A percentile compares a stretch with the other conserved stretches of the same genome.
phyloP scores from a whole-genome alignment of 371 early-diverging fungal species.

The Smittium culicis region DNA sequence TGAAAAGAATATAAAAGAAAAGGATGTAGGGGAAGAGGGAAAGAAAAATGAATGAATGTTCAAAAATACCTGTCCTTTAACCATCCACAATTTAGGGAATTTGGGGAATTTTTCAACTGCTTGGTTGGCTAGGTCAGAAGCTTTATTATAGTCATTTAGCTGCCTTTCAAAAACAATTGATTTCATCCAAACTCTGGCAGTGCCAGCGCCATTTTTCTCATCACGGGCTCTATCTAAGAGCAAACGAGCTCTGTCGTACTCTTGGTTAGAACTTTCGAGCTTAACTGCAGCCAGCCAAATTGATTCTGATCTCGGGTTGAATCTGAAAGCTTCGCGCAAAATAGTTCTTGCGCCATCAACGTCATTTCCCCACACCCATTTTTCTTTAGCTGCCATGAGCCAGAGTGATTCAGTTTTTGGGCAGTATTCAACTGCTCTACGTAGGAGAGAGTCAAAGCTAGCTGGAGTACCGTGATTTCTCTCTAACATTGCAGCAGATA shows the following conservation, averaged over 20 bases:
- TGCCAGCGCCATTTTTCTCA: slow-evolving; percentile 28
- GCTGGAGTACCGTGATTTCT: slow-evolving; percentile 67
- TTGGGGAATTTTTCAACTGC: slow-evolving; percentile 55
- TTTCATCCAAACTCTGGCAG: slow-evolving; percentile 84
- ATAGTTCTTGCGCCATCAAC: slow-evolving; percentile 74
- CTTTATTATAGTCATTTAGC: slow-evolving; percentile 45
- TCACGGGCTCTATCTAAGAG: slow-evolving; percentile 64
- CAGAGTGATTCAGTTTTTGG: slow-evolving; percentile 88
- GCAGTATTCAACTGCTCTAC: slow-evolving; percentile 73
- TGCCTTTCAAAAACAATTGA: slow-evolving; percentile 75
- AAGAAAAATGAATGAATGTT: too few species aligned
- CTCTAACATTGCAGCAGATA: slow-evolving; percentile 75
- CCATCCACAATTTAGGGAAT: slow-evolving; percentile 86
- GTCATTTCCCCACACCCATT: slow-evolving; percentile 67
- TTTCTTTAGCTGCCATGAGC: slow-evolving; percentile 93
- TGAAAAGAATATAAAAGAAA: too few species aligned
- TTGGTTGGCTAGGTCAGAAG: slow-evolving; percentile 51
- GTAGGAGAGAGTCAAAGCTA: slow-evolving; percentile 61
- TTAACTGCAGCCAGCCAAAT: slow-evolving; percentile 93
- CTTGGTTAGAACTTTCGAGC: slow-evolving; percentile 76
- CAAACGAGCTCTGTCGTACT: slow-evolving; percentile 62
- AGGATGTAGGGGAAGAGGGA: too few species aligned
- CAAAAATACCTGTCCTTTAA: slow-evolving; percentile 74
- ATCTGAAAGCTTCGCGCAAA: slow-evolving; percentile 71
- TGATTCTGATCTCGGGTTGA: slow-evolving; percentile 81